Evolutionary conservation across 129 eudicot species (phyloP), one percentile per base, ranked within the genome.

Genomic region (Artemisia argyi): DNA sequence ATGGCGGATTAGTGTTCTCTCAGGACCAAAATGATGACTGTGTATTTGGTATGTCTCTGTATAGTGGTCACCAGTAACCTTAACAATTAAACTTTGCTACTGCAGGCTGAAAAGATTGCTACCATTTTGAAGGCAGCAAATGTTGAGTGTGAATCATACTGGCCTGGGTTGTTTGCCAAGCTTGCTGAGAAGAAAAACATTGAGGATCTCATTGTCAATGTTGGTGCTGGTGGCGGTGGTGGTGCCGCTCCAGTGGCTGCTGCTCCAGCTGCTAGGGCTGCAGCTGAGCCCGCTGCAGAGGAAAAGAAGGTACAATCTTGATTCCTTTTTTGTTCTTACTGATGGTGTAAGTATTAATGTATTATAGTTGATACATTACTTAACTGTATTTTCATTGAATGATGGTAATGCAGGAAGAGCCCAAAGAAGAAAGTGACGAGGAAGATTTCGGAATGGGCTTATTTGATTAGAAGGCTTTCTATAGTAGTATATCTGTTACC

Each of bases 101-200:
- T 73, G 50, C 69, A 83, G 88, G 76, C 85, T 2, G 89, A 87
- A 81, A 87, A 81, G 79, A 87, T 84, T 19, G 70, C 77, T 13
- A 62, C 86, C 9, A 2, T 84, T 5, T 61, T 87, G 71, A 87
- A 87, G 78, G 89, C 92, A 1, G 89, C 92, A 3, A 79, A 82
- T 6, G 60, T 84, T 3, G 60, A 42, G 9, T 65, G 79, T 26
- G 92, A 84, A 52, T 78, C 89, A 0, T 87, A 87, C 79, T 87
- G 92, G 92, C 85, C 89, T 15, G 28, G 83, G 48, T 76, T 87
- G 79, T 87, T 87, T 56, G 92, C 89, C 15, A 87, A 87, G 83
- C 85, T 87, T 2, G 83, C 80, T 32, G 86, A 87, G 84, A 87
- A 87, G 85, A 87, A 73, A 65, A 82, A 83, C 78, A 70, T 87